Evolutionary conservation across 1,139 yeast species (phyloP).

Genomic region (Candida pseudocylindracea): DNA sequence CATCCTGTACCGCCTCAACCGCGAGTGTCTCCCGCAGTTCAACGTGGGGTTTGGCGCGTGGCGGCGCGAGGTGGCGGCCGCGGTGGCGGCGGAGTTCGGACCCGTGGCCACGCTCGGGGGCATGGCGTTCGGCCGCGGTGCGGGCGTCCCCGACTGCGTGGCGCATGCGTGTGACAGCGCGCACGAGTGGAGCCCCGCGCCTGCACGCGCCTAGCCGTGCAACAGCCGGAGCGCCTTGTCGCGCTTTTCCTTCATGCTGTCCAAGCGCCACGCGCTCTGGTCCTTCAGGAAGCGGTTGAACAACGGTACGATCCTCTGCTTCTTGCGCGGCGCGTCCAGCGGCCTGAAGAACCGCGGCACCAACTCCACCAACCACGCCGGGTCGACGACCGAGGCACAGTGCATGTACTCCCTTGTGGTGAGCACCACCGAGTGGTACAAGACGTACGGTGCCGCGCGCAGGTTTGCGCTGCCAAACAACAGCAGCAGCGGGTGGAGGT

Average conservation of each 20-base stretch:
- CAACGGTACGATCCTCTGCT: slow-evolving; percentile 22
- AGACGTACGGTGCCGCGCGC: slow-evolving; percentile 43
- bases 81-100: slow-evolving; percentile 11
- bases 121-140: slow-evolving; percentile 44
- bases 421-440: slow-evolving; percentile 63
- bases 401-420: slow-evolving; percentile 89
- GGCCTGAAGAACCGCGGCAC: slow-evolving; percentile 77
- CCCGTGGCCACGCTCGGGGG: slow-evolving; percentile 48
- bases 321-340: slow-evolving; percentile 13
- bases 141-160: slow-evolving; percentile 83
- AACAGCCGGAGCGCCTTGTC: no score
- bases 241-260: no score
- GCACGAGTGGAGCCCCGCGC: no score
- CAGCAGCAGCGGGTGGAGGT: slow-evolving; percentile 76
- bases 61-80: slow-evolving; percentile 6
- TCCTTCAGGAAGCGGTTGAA: slow-evolving; percentile 28
- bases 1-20: slow-evolving; percentile 13
- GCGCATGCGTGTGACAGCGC: slow-evolving; percentile 24
- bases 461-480: slow-evolving; percentile 28
- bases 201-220: no score
- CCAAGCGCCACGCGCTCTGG: slow-evolving; percentile 19
- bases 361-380: slow-evolving; percentile 62
- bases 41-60: slow-evolving; percentile 40
- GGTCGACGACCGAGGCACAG: slow-evolving; percentile 60
- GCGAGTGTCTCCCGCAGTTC: slow-evolving; percentile 67